Evolutionary conservation across 768 basidiomycete species (phyloP), one percentile per base, ranked within the genome.

Genomic region (Polyporus arcularius): DNA sequence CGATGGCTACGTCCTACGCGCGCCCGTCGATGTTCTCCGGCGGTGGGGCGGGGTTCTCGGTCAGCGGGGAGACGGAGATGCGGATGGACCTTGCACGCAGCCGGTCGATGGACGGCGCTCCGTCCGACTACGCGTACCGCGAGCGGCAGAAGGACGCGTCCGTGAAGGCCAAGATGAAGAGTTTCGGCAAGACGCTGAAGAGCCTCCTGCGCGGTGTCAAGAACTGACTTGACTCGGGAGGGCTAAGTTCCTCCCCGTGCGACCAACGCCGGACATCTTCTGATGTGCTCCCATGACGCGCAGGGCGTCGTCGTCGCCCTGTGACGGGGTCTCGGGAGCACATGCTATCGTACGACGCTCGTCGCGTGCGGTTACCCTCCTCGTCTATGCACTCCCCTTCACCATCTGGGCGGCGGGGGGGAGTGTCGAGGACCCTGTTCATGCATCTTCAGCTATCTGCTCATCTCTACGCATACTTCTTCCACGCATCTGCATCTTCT

Each of bases 61-160:
- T 71, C 31, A 71, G 67, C 55, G 71, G 70, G n/a, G 71, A 70
- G 60, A 66, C 66, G 26, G 71, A 72, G 65, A 56, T 70, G 45
- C 64, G 68, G 21, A 71, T 71, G 67, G 66, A 64, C 45, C 66
- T 72, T 18, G 68, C 68, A 21, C 60, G 68, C 28, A 61, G 67
- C 35, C 64, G 67, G 16, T 65, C 65, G 8, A 58, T 64, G 51
- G 65, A 69, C 42, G 63, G 62, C 42, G 58, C 55, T 3, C 57
- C 49, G 43, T 47, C 59, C 15, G 65, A 65, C 43, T 66, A 64
- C 35, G 35, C 51, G 55, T 62, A 65, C 56, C 54, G 55, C 26
- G 63, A 64, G 50, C 66, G 61, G 50, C 43, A 38, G 12, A 45
- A 48, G 26, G 60, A 57, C 47, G 55, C 60, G 43, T 43, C 49